Evolutionary conservation across 257 asterid genomes (phyloP).

Genomic region (Marsdenia floribunda): DNA sequence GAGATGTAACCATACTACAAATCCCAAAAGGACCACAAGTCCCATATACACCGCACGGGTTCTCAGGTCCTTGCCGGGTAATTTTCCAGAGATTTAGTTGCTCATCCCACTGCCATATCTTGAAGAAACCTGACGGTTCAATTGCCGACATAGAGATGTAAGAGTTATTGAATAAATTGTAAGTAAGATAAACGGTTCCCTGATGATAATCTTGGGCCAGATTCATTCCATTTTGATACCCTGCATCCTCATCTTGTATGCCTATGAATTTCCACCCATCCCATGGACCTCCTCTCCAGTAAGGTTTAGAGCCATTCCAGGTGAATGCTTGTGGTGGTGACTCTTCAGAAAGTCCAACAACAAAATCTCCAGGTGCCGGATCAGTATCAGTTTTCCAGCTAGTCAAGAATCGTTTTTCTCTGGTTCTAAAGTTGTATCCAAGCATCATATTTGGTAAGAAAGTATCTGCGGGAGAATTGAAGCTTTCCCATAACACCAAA

Average conservation of each 20-base stretch:
- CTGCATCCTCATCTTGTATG: not conserved
- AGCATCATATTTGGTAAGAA: conserved; percentile 8
- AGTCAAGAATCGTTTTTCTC: not conserved
- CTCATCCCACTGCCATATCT: conserved; percentile 11
- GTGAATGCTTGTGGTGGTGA: conserved; percentile 16
- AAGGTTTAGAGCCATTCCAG: conserved; percentile 20
- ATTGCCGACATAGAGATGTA: not conserved
- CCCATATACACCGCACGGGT: conserved; percentile 25
- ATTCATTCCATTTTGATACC: conserved; percentile 15
- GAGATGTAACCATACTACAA: conserved; percentile 15
- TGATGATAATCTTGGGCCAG: conserved; percentile 4
- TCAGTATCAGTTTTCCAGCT: not conserved
- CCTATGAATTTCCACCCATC: conserved; percentile 26
- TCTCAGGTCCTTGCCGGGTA: conserved; percentile 6
- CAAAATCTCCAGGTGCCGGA: conserved; percentile 3
- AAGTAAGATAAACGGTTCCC: conserved; percentile 17
- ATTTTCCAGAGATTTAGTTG: conserved; percentile 4
- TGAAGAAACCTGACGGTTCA: conserved; percentile 17
- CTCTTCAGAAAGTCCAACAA: not conserved
- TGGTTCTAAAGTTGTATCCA: not conserved
- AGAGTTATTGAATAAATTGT: not conserved
- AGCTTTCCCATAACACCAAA: conserved; percentile 18
- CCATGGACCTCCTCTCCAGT: conserved; percentile 32
- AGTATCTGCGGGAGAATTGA: conserved; percentile 18
- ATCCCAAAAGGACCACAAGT: conserved; percentile 29